Percentiles rank a stretch among this genome's conserved stretches.
Conservation (phyloP, 768 basidiomycete genomes). For the Coprinopsis marcescibilis region DNA sequence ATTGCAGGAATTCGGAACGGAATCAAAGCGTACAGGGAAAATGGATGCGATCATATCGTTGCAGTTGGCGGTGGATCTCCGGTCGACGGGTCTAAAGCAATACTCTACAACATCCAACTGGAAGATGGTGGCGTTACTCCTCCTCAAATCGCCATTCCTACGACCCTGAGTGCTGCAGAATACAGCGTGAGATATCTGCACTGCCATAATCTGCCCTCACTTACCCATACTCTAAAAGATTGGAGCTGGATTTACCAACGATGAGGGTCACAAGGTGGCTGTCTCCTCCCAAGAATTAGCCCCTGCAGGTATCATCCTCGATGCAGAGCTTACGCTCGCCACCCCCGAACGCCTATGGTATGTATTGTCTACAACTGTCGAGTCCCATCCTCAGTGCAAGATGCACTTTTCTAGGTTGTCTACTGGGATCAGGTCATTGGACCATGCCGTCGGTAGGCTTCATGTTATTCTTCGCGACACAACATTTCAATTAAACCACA, state of each 20-base stretch:
- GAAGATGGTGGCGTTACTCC: conserved; percentile 46
- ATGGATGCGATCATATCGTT: conserved; percentile 62
- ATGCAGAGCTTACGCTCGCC: conserved; percentile 64
- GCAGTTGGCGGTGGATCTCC: conserved; percentile 79
- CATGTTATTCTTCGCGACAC: background rate
- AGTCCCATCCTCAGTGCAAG: background rate
- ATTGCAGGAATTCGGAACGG: conserved; percentile 59
- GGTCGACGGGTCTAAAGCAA: conserved; percentile 71
- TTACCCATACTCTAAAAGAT: too few species aligned
- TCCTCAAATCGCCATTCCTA: conserved; percentile 75
- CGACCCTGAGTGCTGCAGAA: conserved; percentile 76
- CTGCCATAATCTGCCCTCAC: too few species aligned
- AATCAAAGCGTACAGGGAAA: conserved; percentile 46
- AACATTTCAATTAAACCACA: background rate
- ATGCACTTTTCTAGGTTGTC: conserved; percentile 63
- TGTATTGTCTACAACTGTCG: conserved; percentile 11
- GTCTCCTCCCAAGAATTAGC: conserved; percentile 53
- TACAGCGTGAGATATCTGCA: conserved; percentile 62
- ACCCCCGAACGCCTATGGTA: conserved; percentile 77
- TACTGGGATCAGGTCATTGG: conserved; percentile 71
- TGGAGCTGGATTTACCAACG: conserved; percentile 67
- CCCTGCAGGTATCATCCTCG: conserved; percentile 71
- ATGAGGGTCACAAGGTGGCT: conserved; percentile 58
- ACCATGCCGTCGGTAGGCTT: conserved; percentile 66
- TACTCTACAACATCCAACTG: conserved; percentile 57